phyloP scores from a whole-genome alignment of 768 basidiomycete species.

The Termitomyces sp. region DNA sequence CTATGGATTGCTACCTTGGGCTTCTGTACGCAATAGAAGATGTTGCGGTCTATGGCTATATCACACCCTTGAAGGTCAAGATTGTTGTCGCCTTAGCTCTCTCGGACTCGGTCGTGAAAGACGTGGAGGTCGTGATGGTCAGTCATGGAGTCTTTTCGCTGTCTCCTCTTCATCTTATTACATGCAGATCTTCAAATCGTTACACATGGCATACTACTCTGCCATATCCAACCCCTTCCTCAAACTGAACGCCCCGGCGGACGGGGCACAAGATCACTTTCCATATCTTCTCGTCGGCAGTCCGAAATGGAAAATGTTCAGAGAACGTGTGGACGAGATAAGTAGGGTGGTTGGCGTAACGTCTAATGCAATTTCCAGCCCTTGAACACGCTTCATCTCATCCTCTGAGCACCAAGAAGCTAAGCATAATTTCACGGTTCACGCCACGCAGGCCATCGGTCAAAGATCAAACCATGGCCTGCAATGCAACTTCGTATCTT shows the following conservation, averaged over 20 bases:
- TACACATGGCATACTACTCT: constrained; percentile 84
- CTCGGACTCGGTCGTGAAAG: constrained; percentile 76
- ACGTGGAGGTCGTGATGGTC: constrained; percentile 74
- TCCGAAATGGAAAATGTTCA: constrained; percentile 65
- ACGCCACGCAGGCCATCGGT: constrained; percentile 17
- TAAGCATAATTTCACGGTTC: constrained; percentile 14
- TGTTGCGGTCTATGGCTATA: constrained; percentile 88
- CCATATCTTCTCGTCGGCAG: constrained; percentile 56
- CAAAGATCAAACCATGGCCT: constrained; percentile 14
- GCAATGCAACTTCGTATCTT: constrained; percentile 11
- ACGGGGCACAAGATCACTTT: constrained; percentile 44
- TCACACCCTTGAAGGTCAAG: constrained; percentile 84
- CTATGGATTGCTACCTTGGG: constrained; percentile 77
- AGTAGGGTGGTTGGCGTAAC: constrained; percentile 49
- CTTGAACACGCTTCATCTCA: constrained; percentile 4
- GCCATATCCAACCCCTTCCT: constrained; percentile 87
- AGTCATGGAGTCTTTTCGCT: constrained; percentile 18
- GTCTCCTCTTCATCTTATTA: not conserved
- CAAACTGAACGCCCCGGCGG: constrained; percentile 48
- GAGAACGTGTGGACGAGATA: constrained; percentile 71
- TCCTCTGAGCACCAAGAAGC: not conserved
- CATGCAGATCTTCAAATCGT: constrained; percentile 75
- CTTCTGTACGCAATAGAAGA: constrained; percentile 90
- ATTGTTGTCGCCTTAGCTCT: constrained; percentile 78
- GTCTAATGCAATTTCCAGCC: constrained; percentile 18